Conservation (phyloP, 352 stramenopile species). For the Bremia lactucae region DNA sequence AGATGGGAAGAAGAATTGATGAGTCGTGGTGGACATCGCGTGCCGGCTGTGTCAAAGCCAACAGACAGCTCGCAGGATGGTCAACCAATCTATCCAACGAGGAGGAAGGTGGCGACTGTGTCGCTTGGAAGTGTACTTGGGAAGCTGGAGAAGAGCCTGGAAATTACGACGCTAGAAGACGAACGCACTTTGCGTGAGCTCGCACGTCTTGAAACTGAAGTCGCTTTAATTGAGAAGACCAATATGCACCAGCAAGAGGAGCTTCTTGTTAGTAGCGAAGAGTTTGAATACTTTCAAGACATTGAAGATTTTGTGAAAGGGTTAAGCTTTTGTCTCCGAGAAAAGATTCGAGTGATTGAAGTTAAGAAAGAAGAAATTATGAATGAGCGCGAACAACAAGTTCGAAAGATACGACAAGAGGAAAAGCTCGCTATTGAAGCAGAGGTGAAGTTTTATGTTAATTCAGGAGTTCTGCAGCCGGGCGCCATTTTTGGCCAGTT, state of each 20-base stretch:
- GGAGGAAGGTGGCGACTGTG: conserved; percentile 30
- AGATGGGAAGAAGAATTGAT: conserved; percentile 75
- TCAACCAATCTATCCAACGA: conserved; percentile 35
- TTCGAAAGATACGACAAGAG: conserved; percentile 9
- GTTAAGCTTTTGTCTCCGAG: conserved; percentile 61
- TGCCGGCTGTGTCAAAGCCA: neutral
- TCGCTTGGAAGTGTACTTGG: conserved; percentile 40
- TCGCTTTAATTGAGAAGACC: conserved; percentile 28
- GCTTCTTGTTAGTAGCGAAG: conserved; percentile 39
- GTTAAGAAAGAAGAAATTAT: conserved; percentile 29
- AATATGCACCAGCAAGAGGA: conserved; percentile 36
- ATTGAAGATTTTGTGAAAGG: conserved; percentile 67
- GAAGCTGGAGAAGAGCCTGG: conserved; percentile 38
- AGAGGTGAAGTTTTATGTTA: conserved; percentile 9
- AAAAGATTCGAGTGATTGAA: conserved; percentile 46
- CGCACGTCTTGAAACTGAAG: conserved; percentile 41
- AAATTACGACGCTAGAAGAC: conserved; percentile 32
- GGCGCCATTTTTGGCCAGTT: conserved; percentile 9
- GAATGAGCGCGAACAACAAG: conserved; percentile 8
- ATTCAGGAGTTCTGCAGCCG: conserved; percentile 10
- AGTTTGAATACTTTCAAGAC: conserved; percentile 73
- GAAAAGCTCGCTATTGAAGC: conserved; percentile 6
- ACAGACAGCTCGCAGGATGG: conserved; percentile 8
- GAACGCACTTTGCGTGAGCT: conserved; percentile 41
- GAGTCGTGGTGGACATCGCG: conserved; percentile 45